Evolutionary conservation across 164 flowering plant species (phyloP).

Genomic region (Magnolia changhungtana): DNA sequence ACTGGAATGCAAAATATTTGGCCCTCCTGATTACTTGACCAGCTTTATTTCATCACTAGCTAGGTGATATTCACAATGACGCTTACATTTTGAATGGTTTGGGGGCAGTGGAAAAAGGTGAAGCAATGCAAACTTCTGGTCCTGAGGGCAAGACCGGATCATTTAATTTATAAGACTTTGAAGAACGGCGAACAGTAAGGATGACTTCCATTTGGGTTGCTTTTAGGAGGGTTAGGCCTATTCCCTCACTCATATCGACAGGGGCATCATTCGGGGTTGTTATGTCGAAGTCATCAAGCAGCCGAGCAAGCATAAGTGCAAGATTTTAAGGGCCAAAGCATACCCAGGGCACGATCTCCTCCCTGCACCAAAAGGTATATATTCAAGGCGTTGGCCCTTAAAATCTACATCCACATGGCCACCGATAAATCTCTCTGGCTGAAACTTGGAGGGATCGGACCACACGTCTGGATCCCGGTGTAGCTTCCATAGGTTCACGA

Average conservation of each 20-base stretch:
- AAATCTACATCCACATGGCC: slow-evolving; percentile 4
- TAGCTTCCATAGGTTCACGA: slow-evolving; percentile 43
- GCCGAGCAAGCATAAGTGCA: slow-evolving; percentile 1
- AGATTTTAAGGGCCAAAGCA: slow-evolving; percentile 11
- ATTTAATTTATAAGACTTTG: no score
- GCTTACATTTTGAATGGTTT: no score
- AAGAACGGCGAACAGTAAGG: no score
- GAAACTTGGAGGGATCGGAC: slow-evolving; percentile 42
- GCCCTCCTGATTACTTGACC: no score
- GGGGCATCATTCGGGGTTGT: not conserved
- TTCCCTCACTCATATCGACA: slow-evolving; percentile 8
- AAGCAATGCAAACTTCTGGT: no score
- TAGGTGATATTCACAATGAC: no score
- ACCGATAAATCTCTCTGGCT: slow-evolving; percentile 49
- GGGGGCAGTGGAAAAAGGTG: no score
- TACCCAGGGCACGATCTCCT: slow-evolving; percentile 24
- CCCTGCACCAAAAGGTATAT: slow-evolving; percentile 21
- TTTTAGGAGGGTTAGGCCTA: slow-evolving; percentile 10
- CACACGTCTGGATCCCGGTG: slow-evolving; percentile 31
- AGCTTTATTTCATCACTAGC: no score
- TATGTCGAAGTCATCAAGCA: slow-evolving; percentile 11
- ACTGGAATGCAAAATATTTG: no score
- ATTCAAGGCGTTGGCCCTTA: slow-evolving; percentile 10
- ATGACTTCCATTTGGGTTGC: slow-evolving; percentile 10
- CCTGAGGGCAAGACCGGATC: no score